Conservation (phyloP, 345 rosid species). For the Salix suchowensis region DNA sequence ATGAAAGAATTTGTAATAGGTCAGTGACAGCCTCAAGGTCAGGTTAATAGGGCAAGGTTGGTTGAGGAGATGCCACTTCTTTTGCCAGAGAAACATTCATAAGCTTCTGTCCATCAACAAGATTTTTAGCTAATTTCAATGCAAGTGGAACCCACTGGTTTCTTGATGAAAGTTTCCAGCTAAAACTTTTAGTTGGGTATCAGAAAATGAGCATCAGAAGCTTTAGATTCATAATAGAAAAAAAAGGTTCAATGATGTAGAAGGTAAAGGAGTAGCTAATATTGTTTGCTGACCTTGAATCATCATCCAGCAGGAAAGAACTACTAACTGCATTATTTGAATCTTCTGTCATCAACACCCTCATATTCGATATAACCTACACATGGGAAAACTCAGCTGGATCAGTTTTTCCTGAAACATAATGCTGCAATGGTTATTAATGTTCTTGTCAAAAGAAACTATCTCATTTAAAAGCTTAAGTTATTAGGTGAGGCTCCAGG, state of each 20-base stretch:
- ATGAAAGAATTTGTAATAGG: background rate
- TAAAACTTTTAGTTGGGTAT: background rate
- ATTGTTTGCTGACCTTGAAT: conserved; percentile 59
- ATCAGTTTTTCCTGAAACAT: background rate
- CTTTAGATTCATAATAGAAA: background rate
- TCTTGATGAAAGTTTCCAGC: background rate
- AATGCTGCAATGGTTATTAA: background rate
- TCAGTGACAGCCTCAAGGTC: background rate
- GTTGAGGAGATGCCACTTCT: background rate
- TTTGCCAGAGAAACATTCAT: background rate
- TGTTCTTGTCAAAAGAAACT: background rate
- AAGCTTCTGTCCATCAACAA: background rate
- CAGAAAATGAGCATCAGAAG: background rate
- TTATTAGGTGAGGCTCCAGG: rapidly evolving
- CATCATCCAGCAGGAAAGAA: conserved; percentile 91
- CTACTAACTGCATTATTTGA: conserved; percentile 89
- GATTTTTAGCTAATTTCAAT: background rate
- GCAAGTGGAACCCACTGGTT: background rate
- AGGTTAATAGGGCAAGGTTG: background rate
- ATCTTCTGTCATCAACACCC: conserved; percentile 95
- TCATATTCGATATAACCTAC: conserved; percentile 85
- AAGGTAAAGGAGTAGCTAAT: background rate
- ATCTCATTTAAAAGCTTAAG: no score
- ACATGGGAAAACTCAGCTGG: background rate
- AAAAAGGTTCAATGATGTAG: background rate